phyloP scores from a whole-genome alignment of 176 grass and related monocot genomes.

The Rhipidocladum racemiflorum region DNA sequence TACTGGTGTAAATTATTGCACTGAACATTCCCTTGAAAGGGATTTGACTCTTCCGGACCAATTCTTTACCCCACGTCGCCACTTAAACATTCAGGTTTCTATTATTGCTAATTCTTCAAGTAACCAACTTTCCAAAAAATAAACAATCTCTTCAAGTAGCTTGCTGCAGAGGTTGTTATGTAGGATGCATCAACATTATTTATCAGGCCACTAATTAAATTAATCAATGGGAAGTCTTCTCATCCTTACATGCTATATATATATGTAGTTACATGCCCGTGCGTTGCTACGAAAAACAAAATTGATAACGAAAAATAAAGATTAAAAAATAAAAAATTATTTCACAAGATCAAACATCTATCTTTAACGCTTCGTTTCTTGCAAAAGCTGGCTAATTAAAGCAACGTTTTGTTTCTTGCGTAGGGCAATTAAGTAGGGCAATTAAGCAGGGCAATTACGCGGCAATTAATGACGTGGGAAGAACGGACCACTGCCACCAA shows the following conservation, averaged over 20 bases:
- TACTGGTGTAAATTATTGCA: background rate
- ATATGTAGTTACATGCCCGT: too few relatives aligned
- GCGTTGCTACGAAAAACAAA: too few relatives aligned
- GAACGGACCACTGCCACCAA: too few relatives aligned
- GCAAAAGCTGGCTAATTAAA: too few relatives aligned
- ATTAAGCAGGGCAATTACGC: too few relatives aligned
- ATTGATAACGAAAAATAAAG: too few relatives aligned
- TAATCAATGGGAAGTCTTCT: background rate
- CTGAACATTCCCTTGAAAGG: constrained; percentile 11
- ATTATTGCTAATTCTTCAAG: constrained; percentile 1
- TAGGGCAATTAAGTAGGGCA: too few relatives aligned
- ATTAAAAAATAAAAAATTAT: too few relatives aligned
- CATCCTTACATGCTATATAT: background rate
- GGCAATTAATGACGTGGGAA: too few relatives aligned
- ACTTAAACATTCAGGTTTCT: constrained; percentile 5
- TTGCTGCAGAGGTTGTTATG: background rate
- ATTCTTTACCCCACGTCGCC: constrained; percentile 1
- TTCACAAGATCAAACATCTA: too few relatives aligned
- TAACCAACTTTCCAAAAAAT: background rate
- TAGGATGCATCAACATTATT: background rate
- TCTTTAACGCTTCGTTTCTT: too few relatives aligned
- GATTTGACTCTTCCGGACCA: background rate
- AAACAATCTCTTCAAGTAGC: background rate
- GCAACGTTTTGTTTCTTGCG: too few relatives aligned
- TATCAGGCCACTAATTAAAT: background rate